Evolutionary conservation across 148 eudicot genomes (phyloP).

Genomic region (Dysphania ambrosioides): DNA sequence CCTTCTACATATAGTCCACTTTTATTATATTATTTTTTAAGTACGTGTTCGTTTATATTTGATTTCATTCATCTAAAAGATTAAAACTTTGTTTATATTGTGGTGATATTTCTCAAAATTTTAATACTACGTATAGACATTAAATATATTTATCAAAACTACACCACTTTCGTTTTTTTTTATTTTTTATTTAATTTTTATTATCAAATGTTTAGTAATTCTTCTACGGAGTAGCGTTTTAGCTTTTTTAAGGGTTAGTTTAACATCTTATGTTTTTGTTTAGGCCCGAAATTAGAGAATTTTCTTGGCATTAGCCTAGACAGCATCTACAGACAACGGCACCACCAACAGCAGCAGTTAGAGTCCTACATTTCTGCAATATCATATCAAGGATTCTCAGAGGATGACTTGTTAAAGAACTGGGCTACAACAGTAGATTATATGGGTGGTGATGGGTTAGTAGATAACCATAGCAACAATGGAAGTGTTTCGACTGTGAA

Average conservation of each 20-base stretch:
- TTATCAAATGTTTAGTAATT: background rate
- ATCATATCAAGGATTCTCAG: conserved; percentile 30
- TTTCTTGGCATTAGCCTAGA: conserved; percentile 61
- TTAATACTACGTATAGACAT: background rate
- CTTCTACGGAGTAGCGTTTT: background rate
- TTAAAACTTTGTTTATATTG: no score
- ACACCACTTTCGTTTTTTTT: no score
- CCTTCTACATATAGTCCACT: background rate
- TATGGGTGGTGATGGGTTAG: conserved; percentile 19
- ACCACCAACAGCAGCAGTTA: conserved; percentile 19
- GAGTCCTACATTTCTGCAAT: conserved; percentile 31
- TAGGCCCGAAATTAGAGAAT: conserved; percentile 70
- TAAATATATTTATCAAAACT: background rate
- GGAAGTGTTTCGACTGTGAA: background rate
- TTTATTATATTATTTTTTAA: background rate
- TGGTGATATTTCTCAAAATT: no score
- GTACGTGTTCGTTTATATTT: no score
- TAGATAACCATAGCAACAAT: conserved; percentile 2
- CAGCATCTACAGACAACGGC: conserved; percentile 35
- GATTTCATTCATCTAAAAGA: no score
- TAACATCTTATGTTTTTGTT: conserved; percentile 19
- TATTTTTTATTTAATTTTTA: no score
- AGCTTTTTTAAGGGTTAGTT: background rate
- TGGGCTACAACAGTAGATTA: conserved; percentile 13
- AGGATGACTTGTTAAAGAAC: conserved; percentile 18